A percentile compares a stretch with the other conserved stretches of the same genome.
Conservation (phyloP, 1,284 basidiomycete species). For the Rhodofomes roseus region DNA sequence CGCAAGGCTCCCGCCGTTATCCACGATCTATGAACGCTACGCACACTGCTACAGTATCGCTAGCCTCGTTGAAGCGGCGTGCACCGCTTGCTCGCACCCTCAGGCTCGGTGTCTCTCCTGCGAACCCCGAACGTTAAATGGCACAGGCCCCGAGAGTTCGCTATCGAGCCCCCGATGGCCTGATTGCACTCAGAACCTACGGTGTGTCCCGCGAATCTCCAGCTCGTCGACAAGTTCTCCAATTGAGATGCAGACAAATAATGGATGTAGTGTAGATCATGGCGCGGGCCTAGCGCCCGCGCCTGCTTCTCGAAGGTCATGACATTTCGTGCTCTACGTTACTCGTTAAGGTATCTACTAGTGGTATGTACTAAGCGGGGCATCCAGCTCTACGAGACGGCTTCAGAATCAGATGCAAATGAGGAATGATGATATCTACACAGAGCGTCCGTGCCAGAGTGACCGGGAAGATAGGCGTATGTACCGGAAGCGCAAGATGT, state of each 20-base stretch:
- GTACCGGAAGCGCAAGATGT: too few relatives aligned
- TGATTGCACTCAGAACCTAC: neutral
- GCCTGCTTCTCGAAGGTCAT: neutral
- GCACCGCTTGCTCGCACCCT: neutral
- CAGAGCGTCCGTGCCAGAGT: neutral
- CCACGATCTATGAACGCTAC: neutral
- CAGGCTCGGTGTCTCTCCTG: neutral
- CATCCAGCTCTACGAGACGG: too few relatives aligned
- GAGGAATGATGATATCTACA: neutral
- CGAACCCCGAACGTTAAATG: neutral
- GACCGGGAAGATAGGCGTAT: too few relatives aligned
- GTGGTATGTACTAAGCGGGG: neutral
- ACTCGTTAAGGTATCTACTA: neutral
- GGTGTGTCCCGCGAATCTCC: neutral
- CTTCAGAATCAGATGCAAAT: neutral
- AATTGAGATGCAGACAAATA: neutral
- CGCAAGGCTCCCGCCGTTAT: neutral
- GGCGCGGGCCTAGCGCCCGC: neutral
- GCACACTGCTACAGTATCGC: neutral
- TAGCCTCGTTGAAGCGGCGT: neutral
- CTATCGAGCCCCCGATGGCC: too few relatives aligned
- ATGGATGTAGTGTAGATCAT: neutral
- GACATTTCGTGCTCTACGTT: constrained; percentile 2
- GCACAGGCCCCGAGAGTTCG: neutral
- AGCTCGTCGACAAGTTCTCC: neutral